Conservation (phyloP, 305 asterid species). For the Solanum chacoense region DNA sequence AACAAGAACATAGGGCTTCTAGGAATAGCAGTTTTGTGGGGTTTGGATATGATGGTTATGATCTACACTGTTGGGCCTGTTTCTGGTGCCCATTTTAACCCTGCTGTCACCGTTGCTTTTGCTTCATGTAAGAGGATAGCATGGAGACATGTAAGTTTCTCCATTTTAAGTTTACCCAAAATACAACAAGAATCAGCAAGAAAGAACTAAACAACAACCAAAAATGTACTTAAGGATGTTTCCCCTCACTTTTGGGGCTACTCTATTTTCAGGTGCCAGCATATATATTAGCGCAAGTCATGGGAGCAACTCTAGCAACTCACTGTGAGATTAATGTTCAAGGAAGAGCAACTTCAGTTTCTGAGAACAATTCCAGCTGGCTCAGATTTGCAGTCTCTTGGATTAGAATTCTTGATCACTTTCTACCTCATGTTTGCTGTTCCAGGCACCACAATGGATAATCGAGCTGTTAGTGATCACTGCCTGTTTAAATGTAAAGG, state of each 20-base stretch:
- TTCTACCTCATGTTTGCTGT: slow-evolving; percentile 37
- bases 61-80: slow-evolving; percentile 20
- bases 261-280: slow-evolving; percentile 29
- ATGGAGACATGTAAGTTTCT: slow-evolving; percentile 14
- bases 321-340: slow-evolving; percentile 29
- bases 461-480: slow-evolving; percentile 19
- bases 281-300: slow-evolving; percentile 32
- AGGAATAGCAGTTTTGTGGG: slow-evolving; percentile 15
- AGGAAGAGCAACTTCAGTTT: slow-evolving; percentile 12
- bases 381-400: slow-evolving; percentile 24
- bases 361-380: slow-evolving; percentile 34
- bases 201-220: not conserved
- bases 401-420: slow-evolving; percentile 26
- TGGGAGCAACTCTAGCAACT: slow-evolving; percentile 38
- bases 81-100: slow-evolving; percentile 25
- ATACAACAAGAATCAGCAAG: not conserved
- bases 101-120: slow-evolving; percentile 21
- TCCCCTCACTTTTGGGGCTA: not conserved
- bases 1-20: slow-evolving; percentile 7
- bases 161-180: not conserved
- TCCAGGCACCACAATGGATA: slow-evolving; percentile 34
- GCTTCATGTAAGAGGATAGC: slow-evolving; percentile 16
- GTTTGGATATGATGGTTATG: slow-evolving; percentile 18
- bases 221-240: not conserved
- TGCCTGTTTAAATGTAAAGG: not conserved